Base-by-base conservation (phyloP, 75 land plant species). In the Azolla pinnata region DNA sequence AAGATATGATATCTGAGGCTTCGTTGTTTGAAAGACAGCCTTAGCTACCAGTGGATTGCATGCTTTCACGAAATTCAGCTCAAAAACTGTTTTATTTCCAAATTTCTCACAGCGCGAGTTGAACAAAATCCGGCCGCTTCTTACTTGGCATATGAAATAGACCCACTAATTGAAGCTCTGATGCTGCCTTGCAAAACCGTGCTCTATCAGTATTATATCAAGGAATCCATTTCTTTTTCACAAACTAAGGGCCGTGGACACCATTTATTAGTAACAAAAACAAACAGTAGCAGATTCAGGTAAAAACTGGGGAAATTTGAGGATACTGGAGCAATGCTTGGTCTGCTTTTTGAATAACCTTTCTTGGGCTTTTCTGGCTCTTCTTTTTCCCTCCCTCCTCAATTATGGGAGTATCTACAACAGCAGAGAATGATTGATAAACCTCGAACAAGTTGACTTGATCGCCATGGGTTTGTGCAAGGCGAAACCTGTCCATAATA, bases 151-250 rank as follows among this genome's bases (percentile, higher is more conserved):
- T 33, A 9, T 35, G 59, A 57, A 57, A 20, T 16, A 57, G 10
- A n/a, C 59, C 59, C 33, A 35, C 42, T 9, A 57, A 24, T n/a
- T 57, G 59, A 8, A 57, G 59, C 34, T 57, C 59, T 12, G 59
- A 7, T 19, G 42, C 59, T 33, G 59, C 59, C 33, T 57, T 57
- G 24, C 59, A 57, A 35, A 57, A 57, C 42, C 59, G 31, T 16
- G 59, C 59, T 32, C 59, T 57, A 29, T 51, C n/a, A 8, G 18
- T 9, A 51, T 8, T 7, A 5, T 8, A 51, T 5, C n/a, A 8
- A 18, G n/a, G 18, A 51, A 18, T 18, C 8, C 23, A 51, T 5
- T 8, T 23, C 8, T 8, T 18, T 18, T 5, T 9, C 8, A 51
- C 8, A 18, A 18, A 18, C 24, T 10, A 51, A 51, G 24, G 18